Evolutionary conservation across 1,139 yeast genomes (phyloP), one percentile per base, ranked within the genome.

Genomic region (Waltiozyma sp.): DNA sequence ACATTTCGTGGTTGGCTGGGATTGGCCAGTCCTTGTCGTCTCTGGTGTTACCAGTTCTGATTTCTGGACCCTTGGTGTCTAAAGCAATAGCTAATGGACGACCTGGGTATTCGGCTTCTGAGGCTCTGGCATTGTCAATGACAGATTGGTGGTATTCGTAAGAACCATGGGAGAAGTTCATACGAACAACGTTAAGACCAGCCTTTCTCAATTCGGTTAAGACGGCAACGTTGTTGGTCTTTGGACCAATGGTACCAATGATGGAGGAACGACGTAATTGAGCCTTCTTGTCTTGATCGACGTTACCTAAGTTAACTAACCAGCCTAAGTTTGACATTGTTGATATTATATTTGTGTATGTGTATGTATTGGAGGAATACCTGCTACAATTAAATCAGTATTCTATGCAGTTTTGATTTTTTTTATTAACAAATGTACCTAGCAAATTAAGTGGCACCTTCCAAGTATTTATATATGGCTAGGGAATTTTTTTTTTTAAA

Each of bases 61-160:
- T 91, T 73, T 93, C 98, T 53, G 99, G 98, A 56, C 99, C 99
- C 77, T 91, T 93, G 65, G 98, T 93, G 69, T 91, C 99, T 60
- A 91, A 79, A 53, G 99, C 99, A 68, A 91, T 88, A 51, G 96
- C 97, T 61, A 91, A 75, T 44, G 97, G 98, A 73, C 97, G 85
- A 58, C 97, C 97, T 53, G 85, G 79, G 68, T 82, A 88, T 47
- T 82, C 66, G 66, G 80, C 80, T 69, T 86, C 96, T 48, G 97
- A 88, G 68, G 86, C 80, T 70, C 94, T 84, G 57, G 96, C 87
- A 64, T 91, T 89, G 75, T 91, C 96, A 67, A 91, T 72, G 58
- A 93, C 98, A 50, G 87, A 72, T 71, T 89, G 95, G 70, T 91
- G 98, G 78, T 91, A 91, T 60, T 86, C 96, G 70, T 93, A 80